Base-by-base conservation (phyloP, 768 basidiomycete genomes). In the Phlebiopsis flavidoalba region DNA sequence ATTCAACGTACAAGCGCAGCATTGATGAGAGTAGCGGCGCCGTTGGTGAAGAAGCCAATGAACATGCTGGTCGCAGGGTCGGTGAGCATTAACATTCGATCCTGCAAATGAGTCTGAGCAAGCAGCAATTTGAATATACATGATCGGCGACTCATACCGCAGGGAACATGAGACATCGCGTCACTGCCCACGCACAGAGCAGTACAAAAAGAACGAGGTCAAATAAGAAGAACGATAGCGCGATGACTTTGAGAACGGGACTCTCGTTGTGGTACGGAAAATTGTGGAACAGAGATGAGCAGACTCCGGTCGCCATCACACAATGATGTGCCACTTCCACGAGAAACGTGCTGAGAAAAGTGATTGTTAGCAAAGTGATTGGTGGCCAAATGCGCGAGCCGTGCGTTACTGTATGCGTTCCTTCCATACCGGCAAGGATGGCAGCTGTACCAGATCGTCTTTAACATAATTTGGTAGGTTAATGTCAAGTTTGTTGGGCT, bases 241-340 rank as follows among this genome's bases (percentile, higher is more conserved):
- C 74, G 43, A 76, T 66, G 8, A 72, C 64, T 55, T 71, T 70
- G 57, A 78, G 67, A 51, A 67, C 53, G 15, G 69, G 64, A 58
- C 63, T 76, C 15, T 69, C 69, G 7, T 69, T 67, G 22, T 76
- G 72, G 57, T 80, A 81, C 15, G 80, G 78, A 48, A 81, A 75
- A 58, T 69, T 72, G 61, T 79, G 74, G 49, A 80, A 63, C 31
- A 81, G 69, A 37, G 75, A 66, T 5, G 76, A 74, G 37, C 73
- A 70, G 17, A 69, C 74, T 5, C 80, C 80, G 1, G 80, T 80
- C 51, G 80, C 79, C 79, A 80, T 80, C 24, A 77, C 24, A 77
- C 70, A 12, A 79, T 74, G 14, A 78, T 74, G 63, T 80, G 73
- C 79, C 79, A 80, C 58, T 76, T 75, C 43, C 77, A 79, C 3